phyloP scores from a whole-genome alignment of 352 stramenopile genomes.

The Chrysophaeum taylorii region DNA sequence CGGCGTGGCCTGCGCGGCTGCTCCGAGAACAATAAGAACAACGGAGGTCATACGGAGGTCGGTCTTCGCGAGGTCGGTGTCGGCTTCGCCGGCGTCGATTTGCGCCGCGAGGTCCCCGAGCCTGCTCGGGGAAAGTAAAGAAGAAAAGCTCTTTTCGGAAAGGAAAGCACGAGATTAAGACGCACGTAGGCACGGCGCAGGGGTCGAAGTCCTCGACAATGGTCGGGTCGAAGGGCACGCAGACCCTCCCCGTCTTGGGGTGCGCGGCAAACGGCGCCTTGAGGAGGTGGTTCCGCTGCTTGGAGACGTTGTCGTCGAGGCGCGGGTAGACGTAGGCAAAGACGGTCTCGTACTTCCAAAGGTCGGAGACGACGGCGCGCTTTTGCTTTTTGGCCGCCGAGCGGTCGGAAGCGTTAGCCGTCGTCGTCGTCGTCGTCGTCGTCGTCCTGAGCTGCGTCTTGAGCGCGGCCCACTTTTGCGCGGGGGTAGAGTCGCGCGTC shows the following conservation, averaged over 20 bases:
- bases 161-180: background rate
- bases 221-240: constrained; percentile 79
- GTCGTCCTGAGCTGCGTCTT: background rate
- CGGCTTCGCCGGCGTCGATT: constrained; percentile 39
- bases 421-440: background rate
- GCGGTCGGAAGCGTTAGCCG: background rate
- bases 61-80: constrained; percentile 34
- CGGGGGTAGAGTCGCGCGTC: background rate
- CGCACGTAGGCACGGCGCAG: constrained; percentile 54
- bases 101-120: constrained; percentile 49
- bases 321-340: constrained; percentile 90
- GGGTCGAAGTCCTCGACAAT: constrained; percentile 71
- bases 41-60: too few relatives aligned
- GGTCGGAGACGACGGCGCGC: constrained; percentile 1
- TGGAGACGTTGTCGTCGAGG: constrained; percentile 98
- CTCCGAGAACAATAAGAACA: too few relatives aligned
- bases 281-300: constrained; percentile 98
- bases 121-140: constrained; percentile 57
- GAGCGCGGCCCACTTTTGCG: constrained; percentile 13
- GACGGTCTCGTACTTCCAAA: constrained; percentile 85
- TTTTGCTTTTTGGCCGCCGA: constrained; percentile 6
- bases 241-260: constrained; percentile 93
- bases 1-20: constrained; percentile 39
- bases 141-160: background rate
- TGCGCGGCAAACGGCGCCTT: constrained; percentile 97